A percentile compares a stretch with the other conserved stretches of the same genome.
Conservation (phyloP, 2,329 filamentous ascomycete species). For the Fragosphaeria purpurea region DNA sequence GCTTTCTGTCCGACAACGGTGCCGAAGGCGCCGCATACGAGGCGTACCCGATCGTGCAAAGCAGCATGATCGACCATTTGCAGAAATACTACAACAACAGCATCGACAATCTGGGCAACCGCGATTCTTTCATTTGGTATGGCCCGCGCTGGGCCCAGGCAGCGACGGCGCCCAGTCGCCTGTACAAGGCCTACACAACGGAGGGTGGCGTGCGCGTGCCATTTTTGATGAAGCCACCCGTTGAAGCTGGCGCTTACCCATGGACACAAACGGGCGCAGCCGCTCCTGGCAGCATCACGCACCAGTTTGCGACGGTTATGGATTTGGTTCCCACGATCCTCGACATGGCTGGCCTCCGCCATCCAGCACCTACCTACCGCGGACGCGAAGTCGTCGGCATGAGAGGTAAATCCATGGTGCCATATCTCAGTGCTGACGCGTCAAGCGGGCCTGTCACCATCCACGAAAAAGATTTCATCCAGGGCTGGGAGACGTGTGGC, state of each 20-base stretch:
- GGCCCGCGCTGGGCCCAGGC: slow-evolving; percentile 41
- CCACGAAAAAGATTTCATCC: slow-evolving; percentile 26
- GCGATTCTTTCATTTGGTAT: slow-evolving; percentile 47
- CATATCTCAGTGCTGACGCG: slow-evolving; percentile 17
- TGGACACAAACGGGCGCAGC: slow-evolving; percentile 9
- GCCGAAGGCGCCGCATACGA: slow-evolving; percentile 10
- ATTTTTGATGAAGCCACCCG: slow-evolving; percentile 28
- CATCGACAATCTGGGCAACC: slow-evolving; percentile 43
- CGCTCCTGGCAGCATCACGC: slow-evolving; percentile 25
- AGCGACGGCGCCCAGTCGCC: slow-evolving; percentile 19
- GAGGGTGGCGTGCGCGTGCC: slow-evolving; percentile 43
- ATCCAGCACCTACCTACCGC: slow-evolving; percentile 41
- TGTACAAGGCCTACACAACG: slow-evolving; percentile 27
- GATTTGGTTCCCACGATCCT: slow-evolving; percentile 39
- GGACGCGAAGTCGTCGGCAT: slow-evolving; percentile 24
- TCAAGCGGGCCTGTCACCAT: slow-evolving; percentile 14
- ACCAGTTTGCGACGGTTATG: slow-evolving; percentile 43
- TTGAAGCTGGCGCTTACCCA: not conserved
- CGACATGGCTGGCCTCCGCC: slow-evolving; percentile 35
- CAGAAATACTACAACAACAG: slow-evolving; percentile 47
- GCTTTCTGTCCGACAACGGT: slow-evolving; percentile 11
- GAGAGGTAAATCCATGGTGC: slow-evolving; percentile 16
- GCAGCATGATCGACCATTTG: slow-evolving; percentile 15
- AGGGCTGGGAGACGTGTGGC: slow-evolving; percentile 27
- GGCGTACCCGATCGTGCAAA: slow-evolving; percentile 11